Base-by-base conservation (phyloP, 495 filamentous ascomycete genomes). In the Trypethelium eluteriae region DNA sequence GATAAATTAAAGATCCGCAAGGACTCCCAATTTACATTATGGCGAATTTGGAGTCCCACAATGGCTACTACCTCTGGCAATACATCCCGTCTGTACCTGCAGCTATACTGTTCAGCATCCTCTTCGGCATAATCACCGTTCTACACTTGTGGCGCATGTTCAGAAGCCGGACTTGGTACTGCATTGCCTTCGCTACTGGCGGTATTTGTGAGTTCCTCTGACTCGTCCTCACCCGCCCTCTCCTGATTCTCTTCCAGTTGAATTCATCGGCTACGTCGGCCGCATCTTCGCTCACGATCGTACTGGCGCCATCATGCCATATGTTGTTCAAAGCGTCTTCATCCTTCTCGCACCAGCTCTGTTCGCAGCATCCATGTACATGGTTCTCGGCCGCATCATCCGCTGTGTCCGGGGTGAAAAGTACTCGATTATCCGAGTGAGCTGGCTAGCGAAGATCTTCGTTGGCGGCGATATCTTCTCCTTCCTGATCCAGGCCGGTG, bases 141-240 rank as follows among this genome's bases (percentile, higher is more conserved):
- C 32, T 78, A 0, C 83, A 86, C 62, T 61, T 72, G 32, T 84
- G 75, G 44, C 79, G 81, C 12, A 70, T 82, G 9, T 61, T 79
- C 14, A 75, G 74, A 9, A 79, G 76, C 6, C 67, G 78, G 39
- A 76, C 79, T 18, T 82, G 80, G 81, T 86, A 84, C 74, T 80
- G 83, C 75, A 78, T 85, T 18, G 76, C 81, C 2, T 85, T 88
- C 68, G 65, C 78, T 38, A 73, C 86, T n/a, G 83, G 85, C 35
- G 82, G 79, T 16, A 66, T 80, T 36, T 76, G 83, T 86, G 75
- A 68, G 83, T 76, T 36, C n/a, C 50, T 38, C 66, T 66, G 50
- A 71, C 64, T 63, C 12, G 47, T 46, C 14, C 14, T 16, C 14
- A 9, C 41, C 14, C 41, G 41, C 7, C 41, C 7, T 16, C 41